Evolutionary conservation across 768 basidiomycete genomes (phyloP).

Genomic region (Trametes sanguinea): DNA sequence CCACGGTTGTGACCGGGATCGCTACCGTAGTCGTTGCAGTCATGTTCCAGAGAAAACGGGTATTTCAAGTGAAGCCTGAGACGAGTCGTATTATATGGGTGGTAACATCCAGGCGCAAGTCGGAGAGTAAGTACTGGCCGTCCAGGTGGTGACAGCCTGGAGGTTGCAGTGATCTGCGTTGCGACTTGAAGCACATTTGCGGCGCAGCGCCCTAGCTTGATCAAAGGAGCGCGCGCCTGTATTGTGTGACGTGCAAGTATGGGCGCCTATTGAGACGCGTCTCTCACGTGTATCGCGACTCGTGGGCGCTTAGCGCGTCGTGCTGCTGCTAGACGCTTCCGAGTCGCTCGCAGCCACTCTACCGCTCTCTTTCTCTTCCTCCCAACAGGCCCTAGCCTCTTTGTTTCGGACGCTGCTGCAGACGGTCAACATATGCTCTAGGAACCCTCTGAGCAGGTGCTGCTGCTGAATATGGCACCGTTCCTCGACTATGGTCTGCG

Average conservation of each 20-base stretch:
- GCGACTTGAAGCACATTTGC: too few relatives aligned
- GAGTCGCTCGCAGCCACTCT: not conserved
- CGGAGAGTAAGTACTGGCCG: not conserved
- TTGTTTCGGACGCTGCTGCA: not conserved
- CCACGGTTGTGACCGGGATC: too few relatives aligned
- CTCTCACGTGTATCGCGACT: slow-evolving; percentile 22
- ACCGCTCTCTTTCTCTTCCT: not conserved
- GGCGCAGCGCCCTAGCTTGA: too few relatives aligned
- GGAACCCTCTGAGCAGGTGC: not conserved
- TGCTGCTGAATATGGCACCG: slow-evolving; percentile 3
- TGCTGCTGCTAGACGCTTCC: slow-evolving; percentile 7
- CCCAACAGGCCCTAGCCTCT: too few relatives aligned
- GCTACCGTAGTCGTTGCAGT: not conserved
- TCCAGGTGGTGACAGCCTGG: too few relatives aligned
- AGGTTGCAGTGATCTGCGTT: too few relatives aligned
- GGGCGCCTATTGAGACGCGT: slow-evolving; percentile 7
- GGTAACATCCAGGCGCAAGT: not conserved
- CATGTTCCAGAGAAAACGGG: not conserved
- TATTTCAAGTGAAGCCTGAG: not conserved
- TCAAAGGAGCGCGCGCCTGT: not conserved
- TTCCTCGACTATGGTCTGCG: slow-evolving; percentile 3
- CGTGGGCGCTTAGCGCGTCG: slow-evolving; percentile 15
- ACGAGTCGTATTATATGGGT: too few relatives aligned
- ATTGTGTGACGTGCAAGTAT: not conserved
- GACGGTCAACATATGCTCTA: slow-evolving; percentile 13